Conservation (phyloP, 75 land plant species). For the Sequoiadendron giganteum region DNA sequence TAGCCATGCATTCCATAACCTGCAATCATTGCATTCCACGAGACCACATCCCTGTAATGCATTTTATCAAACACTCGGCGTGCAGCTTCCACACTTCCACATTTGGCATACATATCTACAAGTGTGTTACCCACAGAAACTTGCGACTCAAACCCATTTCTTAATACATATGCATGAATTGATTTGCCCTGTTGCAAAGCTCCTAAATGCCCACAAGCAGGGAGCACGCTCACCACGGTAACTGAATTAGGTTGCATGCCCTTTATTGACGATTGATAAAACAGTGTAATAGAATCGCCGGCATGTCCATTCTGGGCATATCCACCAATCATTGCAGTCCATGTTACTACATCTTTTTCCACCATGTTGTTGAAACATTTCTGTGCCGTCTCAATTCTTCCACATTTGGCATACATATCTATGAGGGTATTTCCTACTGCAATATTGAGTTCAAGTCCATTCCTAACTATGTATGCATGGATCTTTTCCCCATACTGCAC, state of each 20-base stretch:
- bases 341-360: slow-evolving; percentile 9
- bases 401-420: slow-evolving; percentile 32
- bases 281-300: neutral
- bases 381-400: slow-evolving; percentile 16
- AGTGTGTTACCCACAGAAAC: slow-evolving; percentile 12
- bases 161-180: slow-evolving; percentile 12
- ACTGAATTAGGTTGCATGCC: slow-evolving; percentile 16
- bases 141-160: slow-evolving; percentile 17
- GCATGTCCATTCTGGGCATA: slow-evolving; percentile 23
- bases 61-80: slow-evolving; percentile 20
- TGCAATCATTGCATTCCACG: slow-evolving; percentile 23
- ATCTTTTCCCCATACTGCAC: slow-evolving; percentile 16
- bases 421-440: slow-evolving; percentile 16
- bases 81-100: slow-evolving; percentile 22
- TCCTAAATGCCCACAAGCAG: slow-evolving; percentile 22
- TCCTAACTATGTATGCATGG: slow-evolving; percentile 14
- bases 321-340: slow-evolving; percentile 20
- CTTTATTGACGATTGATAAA: slow-evolving; percentile 1
- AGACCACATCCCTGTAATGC: slow-evolving; percentile 15
- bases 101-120: slow-evolving; percentile 31
- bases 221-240: slow-evolving; percentile 14
- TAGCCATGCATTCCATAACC: slow-evolving; percentile 25
- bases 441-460: neutral
- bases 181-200: slow-evolving; percentile 16
- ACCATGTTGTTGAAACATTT: slow-evolving; percentile 1